Base-by-base conservation (phyloP, 2,329 filamentous ascomycete species). In the Aureobasidium uvarum region DNA sequence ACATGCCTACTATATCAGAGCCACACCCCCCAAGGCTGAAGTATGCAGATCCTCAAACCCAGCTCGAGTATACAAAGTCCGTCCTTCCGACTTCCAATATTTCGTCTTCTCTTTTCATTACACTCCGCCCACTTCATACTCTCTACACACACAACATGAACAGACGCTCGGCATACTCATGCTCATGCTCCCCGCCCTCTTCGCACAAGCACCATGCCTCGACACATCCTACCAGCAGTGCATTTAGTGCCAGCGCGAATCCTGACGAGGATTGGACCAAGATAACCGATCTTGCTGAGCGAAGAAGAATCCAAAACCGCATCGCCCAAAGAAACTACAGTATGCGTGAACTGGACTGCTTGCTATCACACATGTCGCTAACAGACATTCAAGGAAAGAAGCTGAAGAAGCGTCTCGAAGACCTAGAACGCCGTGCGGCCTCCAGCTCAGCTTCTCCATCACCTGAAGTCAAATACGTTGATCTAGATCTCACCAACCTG, bases 261-360 rank as follows among this genome's bases (percentile, higher is more conserved):
- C 91, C 94, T 64, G 93, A 97, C 75, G 94, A 98, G 81, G 94
- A 98, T 81, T 98, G 94, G 94, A 97, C 94, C 75, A 96, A 97
- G 86, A 96, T 98, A 77, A 96, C 94, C 66, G 94, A 98, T 78
- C 88, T 98, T 67, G 94, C 93, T 60, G 94, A 98, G 81, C 88
- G 95, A 74, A 85, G 93, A 73, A 86, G 93, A 75, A 96, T 97
- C 81, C 93, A 98, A 80, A 98, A 98, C 81, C 88, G 94, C 72
- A 97, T 98, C 83, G 94, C 94, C 71, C 94, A 98, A 81, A 89
- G 93, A 74, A 96, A 96, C 82, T 97, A 97, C 81, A 92, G 92
- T 96, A 83, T 76, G 88, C 84, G 16, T 38, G 28, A 25, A 18
- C 67, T 67, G 7, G 43, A 55, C 51, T 48, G 28, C 14, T 7